Conservation (phyloP, 768 basidiomycete species). For the Mycena polygramma region DNA sequence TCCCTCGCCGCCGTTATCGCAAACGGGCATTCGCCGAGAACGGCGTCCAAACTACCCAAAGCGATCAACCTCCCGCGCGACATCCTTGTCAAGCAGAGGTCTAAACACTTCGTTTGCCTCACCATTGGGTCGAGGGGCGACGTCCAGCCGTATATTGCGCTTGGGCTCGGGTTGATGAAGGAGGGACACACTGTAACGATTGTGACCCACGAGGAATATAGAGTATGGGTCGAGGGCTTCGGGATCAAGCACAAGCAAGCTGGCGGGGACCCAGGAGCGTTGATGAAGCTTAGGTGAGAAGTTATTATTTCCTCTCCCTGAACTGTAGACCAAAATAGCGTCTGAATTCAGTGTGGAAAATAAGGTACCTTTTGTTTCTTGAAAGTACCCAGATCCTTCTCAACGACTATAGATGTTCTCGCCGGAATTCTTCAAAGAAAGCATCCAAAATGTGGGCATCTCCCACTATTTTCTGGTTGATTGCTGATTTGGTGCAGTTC, state of each 20-base stretch:
- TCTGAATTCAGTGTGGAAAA: slow-evolving; percentile 46
- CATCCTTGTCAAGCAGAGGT: slow-evolving; percentile 45
- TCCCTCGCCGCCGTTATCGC: slow-evolving; percentile 49
- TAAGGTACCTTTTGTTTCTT: slow-evolving; percentile 43
- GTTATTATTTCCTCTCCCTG: neutral
- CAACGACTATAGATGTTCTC: slow-evolving; percentile 67
- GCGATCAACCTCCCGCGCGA: slow-evolving; percentile 61
- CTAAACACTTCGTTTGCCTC: slow-evolving; percentile 71
- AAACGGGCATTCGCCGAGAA: slow-evolving; percentile 45
- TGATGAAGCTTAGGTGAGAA: slow-evolving; percentile 70
- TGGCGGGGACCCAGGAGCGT: slow-evolving; percentile 76
- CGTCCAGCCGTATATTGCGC: slow-evolving; percentile 73
- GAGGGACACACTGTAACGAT: slow-evolving; percentile 68
- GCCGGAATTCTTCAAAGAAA: slow-evolving; percentile 77
- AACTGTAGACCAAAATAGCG: neutral
- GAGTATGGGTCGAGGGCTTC: slow-evolving; percentile 69
- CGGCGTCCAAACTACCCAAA: slow-evolving; percentile 55
- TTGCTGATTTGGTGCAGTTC: slow-evolving; percentile 54
- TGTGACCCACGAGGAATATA: slow-evolving; percentile 69
- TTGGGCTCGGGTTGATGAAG: slow-evolving; percentile 62
- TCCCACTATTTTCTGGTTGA: slow-evolving; percentile 2
- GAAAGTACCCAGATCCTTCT: neutral
- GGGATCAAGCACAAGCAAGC: slow-evolving; percentile 71
- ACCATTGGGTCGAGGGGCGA: slow-evolving; percentile 78
- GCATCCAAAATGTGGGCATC: slow-evolving; percentile 62